phyloP scores from a whole-genome alignment of 305 asterid genomes.

The Fraxinus ornus region DNA sequence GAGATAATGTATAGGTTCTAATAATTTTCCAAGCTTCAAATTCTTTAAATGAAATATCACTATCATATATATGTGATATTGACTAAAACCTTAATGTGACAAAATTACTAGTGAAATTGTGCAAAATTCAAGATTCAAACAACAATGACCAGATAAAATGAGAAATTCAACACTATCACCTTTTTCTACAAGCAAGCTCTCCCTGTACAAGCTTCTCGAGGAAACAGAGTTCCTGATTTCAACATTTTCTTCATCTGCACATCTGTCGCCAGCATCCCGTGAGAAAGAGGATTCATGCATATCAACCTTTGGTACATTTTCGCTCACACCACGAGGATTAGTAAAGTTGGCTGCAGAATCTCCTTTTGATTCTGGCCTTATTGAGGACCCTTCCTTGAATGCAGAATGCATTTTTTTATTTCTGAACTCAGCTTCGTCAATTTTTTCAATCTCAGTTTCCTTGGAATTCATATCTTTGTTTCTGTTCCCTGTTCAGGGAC shows the following conservation, averaged over 20 bases:
- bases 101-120: background rate
- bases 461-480: constrained; percentile 2
- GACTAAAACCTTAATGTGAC: background rate
- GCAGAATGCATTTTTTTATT: constrained; percentile 5
- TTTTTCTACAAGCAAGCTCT: constrained; percentile 21
- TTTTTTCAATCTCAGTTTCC: constrained; percentile 6
- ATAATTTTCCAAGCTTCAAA: background rate
- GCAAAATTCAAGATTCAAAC: constrained; percentile 3
- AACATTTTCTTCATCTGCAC: background rate
- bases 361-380: background rate
- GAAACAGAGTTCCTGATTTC: background rate
- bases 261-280: background rate
- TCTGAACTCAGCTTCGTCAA: constrained; percentile 24
- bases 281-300: background rate
- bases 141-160: background rate
- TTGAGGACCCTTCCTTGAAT: constrained; percentile 18
- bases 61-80: background rate
- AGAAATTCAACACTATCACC: constrained; percentile 19
- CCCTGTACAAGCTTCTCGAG: background rate
- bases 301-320: constrained; percentile 1
- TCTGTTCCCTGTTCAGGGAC: constrained; percentile 18
- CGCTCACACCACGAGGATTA: constrained; percentile 2
- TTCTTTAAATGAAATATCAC: background rate
- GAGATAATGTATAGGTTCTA: background rate
- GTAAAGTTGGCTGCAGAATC: constrained; percentile 8